Evolutionary conservation across 306 rosid genomes (phyloP).

Genomic region (Datisca glomerata): DNA sequence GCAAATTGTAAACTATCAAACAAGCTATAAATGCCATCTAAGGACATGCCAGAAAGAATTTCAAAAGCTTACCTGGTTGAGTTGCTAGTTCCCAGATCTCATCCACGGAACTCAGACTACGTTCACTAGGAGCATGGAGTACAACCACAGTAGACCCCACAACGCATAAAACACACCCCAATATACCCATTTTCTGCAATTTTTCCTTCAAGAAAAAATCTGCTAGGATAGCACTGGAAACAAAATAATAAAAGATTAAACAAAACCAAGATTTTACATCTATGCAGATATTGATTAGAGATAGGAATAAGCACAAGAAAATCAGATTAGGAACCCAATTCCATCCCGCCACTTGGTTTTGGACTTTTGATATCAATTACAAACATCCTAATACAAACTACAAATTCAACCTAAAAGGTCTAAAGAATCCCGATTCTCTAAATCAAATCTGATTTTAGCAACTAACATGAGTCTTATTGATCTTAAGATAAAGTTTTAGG

Average conservation of each 20-base stretch:
- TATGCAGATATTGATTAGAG: too few species aligned
- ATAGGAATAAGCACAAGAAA: too few species aligned
- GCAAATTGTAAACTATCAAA: too few species aligned
- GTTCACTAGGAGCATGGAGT: constrained; percentile 69
- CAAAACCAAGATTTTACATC: too few species aligned
- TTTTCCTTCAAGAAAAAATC: constrained; percentile 73
- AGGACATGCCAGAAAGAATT: too few species aligned
- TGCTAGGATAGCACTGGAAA: constrained; percentile 70
- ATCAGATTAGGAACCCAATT: too few species aligned
- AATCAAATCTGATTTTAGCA: too few species aligned
- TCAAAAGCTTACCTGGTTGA: constrained; percentile 52
- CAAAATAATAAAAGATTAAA: too few species aligned
- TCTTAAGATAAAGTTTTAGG: not conserved
- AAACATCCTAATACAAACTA: too few species aligned
- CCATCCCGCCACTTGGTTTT: too few species aligned
- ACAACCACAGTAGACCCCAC: constrained; percentile 69
- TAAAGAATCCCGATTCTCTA: constrained; percentile 3
- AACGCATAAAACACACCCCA: constrained; percentile 79
- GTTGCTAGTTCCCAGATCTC: constrained; percentile 77
- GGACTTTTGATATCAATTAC: too few species aligned
- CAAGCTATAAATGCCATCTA: not conserved
- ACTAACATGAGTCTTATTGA: not conserved
- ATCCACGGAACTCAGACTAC: constrained; percentile 38
- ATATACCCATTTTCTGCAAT: constrained; percentile 75
- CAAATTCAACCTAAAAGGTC: not conserved